phyloP scores from a whole-genome alignment of 768 basidiomycete species.

The Tylopilus felleus region DNA sequence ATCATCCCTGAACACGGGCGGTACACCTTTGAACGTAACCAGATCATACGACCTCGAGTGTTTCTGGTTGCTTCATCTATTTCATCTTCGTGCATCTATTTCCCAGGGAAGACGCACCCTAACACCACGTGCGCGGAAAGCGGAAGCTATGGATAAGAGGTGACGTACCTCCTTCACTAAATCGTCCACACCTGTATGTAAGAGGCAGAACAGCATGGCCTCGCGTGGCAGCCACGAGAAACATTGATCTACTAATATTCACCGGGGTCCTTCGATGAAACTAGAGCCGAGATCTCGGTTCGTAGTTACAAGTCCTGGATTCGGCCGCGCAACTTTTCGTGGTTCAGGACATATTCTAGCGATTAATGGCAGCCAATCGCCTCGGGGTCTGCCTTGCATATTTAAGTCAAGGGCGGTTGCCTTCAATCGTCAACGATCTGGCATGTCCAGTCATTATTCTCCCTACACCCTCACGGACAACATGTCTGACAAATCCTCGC shows the following conservation, averaged over 20 bases:
- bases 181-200: neutral
- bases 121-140: neutral
- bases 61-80: neutral
- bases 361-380: slow-evolving; percentile 12
- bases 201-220: slow-evolving; percentile 12
- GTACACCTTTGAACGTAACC: neutral
- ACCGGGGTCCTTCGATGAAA: neutral
- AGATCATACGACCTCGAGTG: neutral
- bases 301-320: slow-evolving; percentile 7
- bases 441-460: slow-evolving; percentile 7
- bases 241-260: neutral
- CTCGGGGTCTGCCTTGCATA: neutral
- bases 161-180: slow-evolving; percentile 1
- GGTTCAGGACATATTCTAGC: neutral
- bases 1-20: slow-evolving; percentile 8
- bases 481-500: neutral
- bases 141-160: neutral
- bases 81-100: neutral
- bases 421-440: neutral
- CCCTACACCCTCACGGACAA: neutral
- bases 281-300: neutral
- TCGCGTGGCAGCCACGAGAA: slow-evolving; percentile 21
- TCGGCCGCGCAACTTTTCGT: neutral
- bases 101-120: neutral
- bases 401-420: slow-evolving; percentile 4